phyloP scores from a whole-genome alignment of 1,139 yeast genomes.

The Pichia sp. region DNA sequence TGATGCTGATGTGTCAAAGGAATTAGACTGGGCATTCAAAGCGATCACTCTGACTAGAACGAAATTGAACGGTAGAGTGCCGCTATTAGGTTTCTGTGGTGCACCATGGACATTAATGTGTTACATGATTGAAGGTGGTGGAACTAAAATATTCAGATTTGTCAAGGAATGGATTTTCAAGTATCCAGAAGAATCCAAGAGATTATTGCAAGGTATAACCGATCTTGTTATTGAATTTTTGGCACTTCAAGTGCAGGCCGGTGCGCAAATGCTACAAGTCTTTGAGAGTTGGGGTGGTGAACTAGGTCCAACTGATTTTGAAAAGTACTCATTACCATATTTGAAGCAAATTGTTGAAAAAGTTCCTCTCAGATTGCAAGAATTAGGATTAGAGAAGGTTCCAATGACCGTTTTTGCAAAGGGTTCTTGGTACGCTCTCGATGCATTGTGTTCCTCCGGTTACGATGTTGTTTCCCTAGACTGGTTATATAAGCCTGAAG shows the following conservation, averaged over 20 bases:
- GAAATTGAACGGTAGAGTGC: slow-evolving; percentile 84
- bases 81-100: slow-evolving; percentile 91
- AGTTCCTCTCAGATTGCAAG: slow-evolving; percentile 62
- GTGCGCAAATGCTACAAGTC: slow-evolving; percentile 95
- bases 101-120: slow-evolving; percentile 98
- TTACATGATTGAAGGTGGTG: slow-evolving; percentile 98
- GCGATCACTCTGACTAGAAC: slow-evolving; percentile 83
- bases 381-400: slow-evolving; percentile 68
- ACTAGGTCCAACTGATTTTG: slow-evolving; percentile 82
- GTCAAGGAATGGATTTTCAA: slow-evolving; percentile 90
- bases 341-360: slow-evolving; percentile 65
- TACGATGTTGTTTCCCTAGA: slow-evolving; percentile 86
- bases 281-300: slow-evolving; percentile 99
- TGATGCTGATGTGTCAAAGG: slow-evolving; percentile 64
- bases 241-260: slow-evolving; percentile 93
- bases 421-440: slow-evolving; percentile 97
- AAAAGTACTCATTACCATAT: slow-evolving; percentile 84
- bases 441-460: slow-evolving; percentile 76
- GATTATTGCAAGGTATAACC: slow-evolving; percentile 68
- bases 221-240: slow-evolving; percentile 89
- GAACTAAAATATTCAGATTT: slow-evolving; percentile 82
- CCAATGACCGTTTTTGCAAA: slow-evolving; percentile 92
- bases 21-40: slow-evolving; percentile 89
- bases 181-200: slow-evolving; percentile 66
- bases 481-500: slow-evolving; percentile 83